Conservation (phyloP, 805 yeast genomes). For the Zygosaccharomyces siamensis region DNA sequence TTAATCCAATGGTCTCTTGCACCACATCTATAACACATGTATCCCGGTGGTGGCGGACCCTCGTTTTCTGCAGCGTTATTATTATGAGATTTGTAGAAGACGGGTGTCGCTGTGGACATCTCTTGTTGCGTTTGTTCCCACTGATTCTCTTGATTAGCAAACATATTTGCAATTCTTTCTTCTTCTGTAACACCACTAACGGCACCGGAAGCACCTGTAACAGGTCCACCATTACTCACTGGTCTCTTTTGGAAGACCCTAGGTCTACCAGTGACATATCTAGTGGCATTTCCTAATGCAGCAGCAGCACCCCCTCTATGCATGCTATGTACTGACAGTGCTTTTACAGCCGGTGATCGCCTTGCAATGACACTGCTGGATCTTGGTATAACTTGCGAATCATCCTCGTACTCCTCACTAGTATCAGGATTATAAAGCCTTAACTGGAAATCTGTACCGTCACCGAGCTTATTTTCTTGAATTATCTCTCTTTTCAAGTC, state of each 20-base stretch:
- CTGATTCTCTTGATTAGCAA: constrained; percentile 85
- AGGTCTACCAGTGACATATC: constrained; percentile 73
- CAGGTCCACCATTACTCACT: constrained; percentile 4
- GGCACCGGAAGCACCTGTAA: constrained; percentile 22
- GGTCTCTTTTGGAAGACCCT: constrained; percentile 38
- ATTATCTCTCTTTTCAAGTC: constrained; percentile 91
- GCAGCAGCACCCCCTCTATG: constrained; percentile 31
- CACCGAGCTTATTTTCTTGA: constrained; percentile 69
- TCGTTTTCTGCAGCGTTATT: constrained; percentile 41
- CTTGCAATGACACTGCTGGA: constrained; percentile 78
- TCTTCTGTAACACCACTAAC: constrained; percentile 63
- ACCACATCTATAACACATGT: constrained; percentile 95
- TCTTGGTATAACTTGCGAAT: constrained; percentile 84
- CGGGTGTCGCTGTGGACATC: constrained; percentile 79
- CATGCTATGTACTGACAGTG: constrained; percentile 23
- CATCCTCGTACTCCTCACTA: constrained; percentile 74
- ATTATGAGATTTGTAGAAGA: constrained; percentile 43
- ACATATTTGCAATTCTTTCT: constrained; percentile 84
- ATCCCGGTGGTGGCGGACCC: constrained; percentile 85
- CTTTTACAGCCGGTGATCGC: constrained; percentile 62
- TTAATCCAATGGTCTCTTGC: constrained; percentile 93
- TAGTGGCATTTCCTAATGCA: constrained; percentile 54
- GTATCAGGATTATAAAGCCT: constrained; percentile 67
- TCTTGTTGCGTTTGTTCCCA: constrained; percentile 94
- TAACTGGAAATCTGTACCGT: constrained; percentile 80